phyloP scores from a whole-genome alignment of 768 basidiomycete genomes.

The Lactifluus echinatus region DNA sequence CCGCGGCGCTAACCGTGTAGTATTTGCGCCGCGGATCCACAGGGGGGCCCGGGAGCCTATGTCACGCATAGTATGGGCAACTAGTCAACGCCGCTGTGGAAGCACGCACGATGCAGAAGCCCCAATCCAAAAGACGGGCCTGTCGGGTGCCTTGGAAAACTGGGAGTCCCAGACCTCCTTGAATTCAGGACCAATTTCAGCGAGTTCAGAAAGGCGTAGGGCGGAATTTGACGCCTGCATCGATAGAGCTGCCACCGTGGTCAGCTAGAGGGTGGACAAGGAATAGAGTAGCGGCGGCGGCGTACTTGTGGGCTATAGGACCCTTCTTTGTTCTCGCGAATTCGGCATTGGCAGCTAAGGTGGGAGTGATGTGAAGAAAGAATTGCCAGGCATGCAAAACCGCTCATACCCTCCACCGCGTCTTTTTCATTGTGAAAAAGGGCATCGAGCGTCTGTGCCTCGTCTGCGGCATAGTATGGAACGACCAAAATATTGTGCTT shows the following conservation, averaged over 20 bases:
- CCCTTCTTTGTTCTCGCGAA: conserved; percentile 36
- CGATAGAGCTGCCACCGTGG: conserved; percentile 16
- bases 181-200: conserved; percentile 23
- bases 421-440: conserved; percentile 15
- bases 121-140: conserved; percentile 19
- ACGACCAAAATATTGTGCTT: conserved; percentile 15
- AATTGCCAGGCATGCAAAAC: background rate
- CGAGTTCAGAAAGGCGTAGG: conserved; percentile 22
- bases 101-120: conserved; percentile 16
- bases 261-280: background rate
- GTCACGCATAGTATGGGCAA: background rate
- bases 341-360: conserved; percentile 28
- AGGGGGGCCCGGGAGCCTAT: background rate
- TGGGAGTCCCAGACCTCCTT: conserved; percentile 21
- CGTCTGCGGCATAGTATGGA: conserved; percentile 15
- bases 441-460: conserved; percentile 21
- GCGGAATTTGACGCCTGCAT: conserved; percentile 23
- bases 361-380: background rate
- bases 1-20: conserved; percentile 12
- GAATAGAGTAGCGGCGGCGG: conserved; percentile 23
- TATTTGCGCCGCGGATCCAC: conserved; percentile 20
- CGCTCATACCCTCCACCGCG: conserved; percentile 19
- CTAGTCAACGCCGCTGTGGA: no score
- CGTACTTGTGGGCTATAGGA: conserved; percentile 47
- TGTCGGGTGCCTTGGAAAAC: conserved; percentile 23